Percentiles rank a stretch among this genome's conserved stretches.
phyloP scores from a whole-genome alignment of 805 yeast genomes.

The Gaillardinia entomophila region DNA sequence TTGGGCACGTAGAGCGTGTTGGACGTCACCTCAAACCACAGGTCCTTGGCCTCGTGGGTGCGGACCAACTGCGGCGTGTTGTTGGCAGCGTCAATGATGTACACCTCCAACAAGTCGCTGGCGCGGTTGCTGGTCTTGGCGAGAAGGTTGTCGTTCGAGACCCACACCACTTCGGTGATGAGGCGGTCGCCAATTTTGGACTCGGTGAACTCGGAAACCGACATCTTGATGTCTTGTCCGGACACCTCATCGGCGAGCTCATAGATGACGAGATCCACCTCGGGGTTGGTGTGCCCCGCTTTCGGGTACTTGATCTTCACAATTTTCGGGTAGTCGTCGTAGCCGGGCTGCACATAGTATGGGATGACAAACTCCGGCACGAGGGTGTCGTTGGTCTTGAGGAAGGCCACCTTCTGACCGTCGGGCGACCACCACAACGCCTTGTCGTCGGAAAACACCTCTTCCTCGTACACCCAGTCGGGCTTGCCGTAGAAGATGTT shows the following conservation, averaged over 20 bases:
- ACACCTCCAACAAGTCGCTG: constrained; percentile 50
- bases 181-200: constrained; percentile 38
- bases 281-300: constrained; percentile 74
- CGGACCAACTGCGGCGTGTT: constrained; percentile 34
- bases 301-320: constrained; percentile 74
- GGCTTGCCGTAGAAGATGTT: constrained; percentile 81
- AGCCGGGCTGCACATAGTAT: constrained; percentile 55
- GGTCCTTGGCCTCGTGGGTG: constrained; percentile 41
- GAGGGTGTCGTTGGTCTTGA: constrained; percentile 64
- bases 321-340: constrained; percentile 33
- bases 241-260: no score
- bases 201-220: constrained; percentile 11
- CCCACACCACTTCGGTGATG: constrained; percentile 60
- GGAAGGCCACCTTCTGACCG: constrained; percentile 58
- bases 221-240: no score
- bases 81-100: constrained; percentile 31
- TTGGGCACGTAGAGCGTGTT: constrained; percentile 31
- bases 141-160: constrained; percentile 41
- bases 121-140: constrained; percentile 60
- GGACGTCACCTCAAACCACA: constrained; percentile 52
- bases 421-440: constrained; percentile 87
- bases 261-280: constrained; percentile 45
- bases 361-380: constrained; percentile 74
- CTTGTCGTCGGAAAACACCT: constrained; percentile 62
- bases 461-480: constrained; percentile 95